These are phyloP conservation scores for Jaapia argillacea DNA, from an alignment of 768 basidiomycete species.

Conservation along the genomic window DNA sequence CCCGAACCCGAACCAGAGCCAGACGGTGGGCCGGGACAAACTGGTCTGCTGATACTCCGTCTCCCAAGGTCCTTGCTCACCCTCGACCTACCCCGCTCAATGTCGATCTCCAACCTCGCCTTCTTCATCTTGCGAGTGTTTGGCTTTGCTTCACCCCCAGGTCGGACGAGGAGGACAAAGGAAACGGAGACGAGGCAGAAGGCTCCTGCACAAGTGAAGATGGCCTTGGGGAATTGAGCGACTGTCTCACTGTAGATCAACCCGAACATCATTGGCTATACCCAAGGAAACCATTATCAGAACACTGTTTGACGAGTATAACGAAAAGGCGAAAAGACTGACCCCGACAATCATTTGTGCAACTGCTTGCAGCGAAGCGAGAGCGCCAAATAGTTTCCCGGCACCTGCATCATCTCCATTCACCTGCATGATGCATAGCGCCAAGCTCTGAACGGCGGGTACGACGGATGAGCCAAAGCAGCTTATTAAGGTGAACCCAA, in stretches of 20 bases:
- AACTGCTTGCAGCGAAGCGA: slow-evolving; percentile 57
- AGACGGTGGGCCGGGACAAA: neutral
- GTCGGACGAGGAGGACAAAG: slow-evolving; percentile 32
- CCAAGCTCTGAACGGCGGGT: slow-evolving; percentile 65
- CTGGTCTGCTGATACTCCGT: slow-evolving; percentile 5
- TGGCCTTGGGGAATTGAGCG: slow-evolving; percentile 52
- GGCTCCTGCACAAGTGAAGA: slow-evolving; percentile 52
- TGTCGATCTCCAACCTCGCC: slow-evolving; percentile 15
- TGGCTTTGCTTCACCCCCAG: slow-evolving; percentile 16
- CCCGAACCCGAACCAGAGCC: slow-evolving; percentile 1
- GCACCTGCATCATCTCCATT: slow-evolving; percentile 15
- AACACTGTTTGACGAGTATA: slow-evolving; percentile 53
- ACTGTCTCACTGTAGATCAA: slow-evolving; percentile 57
- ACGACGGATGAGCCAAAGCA: slow-evolving; percentile 60
- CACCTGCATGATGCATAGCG: slow-evolving; percentile 47
- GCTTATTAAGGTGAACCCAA: slow-evolving; percentile 49
- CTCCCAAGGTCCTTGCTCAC: slow-evolving; percentile 31
- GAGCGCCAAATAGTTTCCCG: slow-evolving; percentile 62
- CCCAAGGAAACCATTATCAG: slow-evolving; percentile 18
- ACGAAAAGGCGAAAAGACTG: slow-evolving; percentile 6
- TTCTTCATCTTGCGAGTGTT: slow-evolving; percentile 10
- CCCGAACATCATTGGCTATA: slow-evolving; percentile 62
- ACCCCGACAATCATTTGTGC: slow-evolving; percentile 53
- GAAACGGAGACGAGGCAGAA: slow-evolving; percentile 41
- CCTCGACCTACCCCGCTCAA: slow-evolving; percentile 19